A percentile compares a stretch with the other conserved stretches of the same genome.
phyloP scores from a whole-genome alignment of 306 rosid species.

The Fragaria nilgerrensis region DNA sequence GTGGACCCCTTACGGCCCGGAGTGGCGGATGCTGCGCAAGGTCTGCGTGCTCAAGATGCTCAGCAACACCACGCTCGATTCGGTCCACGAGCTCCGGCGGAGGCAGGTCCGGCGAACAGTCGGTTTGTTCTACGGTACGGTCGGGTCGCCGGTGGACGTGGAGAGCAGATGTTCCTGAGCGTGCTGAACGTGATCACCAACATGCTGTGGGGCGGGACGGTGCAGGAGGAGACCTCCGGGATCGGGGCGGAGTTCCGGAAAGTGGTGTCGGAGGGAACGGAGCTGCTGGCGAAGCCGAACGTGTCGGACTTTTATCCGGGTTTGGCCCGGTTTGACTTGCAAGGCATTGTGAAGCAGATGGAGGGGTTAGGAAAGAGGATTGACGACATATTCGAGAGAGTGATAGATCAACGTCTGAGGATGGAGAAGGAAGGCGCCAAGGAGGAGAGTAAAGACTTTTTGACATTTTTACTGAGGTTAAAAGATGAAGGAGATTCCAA shows the following conservation, averaged over 20 bases:
- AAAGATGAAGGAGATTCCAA: constrained; percentile 56
- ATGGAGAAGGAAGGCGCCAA: neutral
- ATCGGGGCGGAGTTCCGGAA: constrained; percentile 63
- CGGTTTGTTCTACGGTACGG: constrained; percentile 17
- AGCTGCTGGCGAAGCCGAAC: constrained; percentile 51
- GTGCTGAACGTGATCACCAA: constrained; percentile 57
- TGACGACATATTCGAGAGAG: constrained; percentile 54
- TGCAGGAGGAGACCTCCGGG: constrained; percentile 45
- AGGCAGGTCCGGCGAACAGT: constrained; percentile 48
- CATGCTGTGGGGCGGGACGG: constrained; percentile 72
- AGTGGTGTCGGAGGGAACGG: constrained; percentile 38
- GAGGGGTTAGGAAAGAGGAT: constrained; percentile 16
- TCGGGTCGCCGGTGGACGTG: constrained; percentile 51
- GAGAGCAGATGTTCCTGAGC: constrained; percentile 56
- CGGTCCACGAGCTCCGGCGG: constrained; percentile 58
- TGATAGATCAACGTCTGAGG: constrained; percentile 40
- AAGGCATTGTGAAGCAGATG: constrained; percentile 58
- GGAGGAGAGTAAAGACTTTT: constrained; percentile 35
- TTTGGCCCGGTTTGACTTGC: constrained; percentile 79
- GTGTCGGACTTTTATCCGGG: constrained; percentile 66
- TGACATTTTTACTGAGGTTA: constrained; percentile 53
- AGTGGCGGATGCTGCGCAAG: constrained; percentile 85
- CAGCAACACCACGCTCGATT: constrained; percentile 46
- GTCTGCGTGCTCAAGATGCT: constrained; percentile 66
- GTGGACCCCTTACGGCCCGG: constrained; percentile 66